A percentile compares a stretch with the other conserved stretches of the same genome.
phyloP scores from a whole-genome alignment of 75 land plant genomes.

The Sequoia sempervirens region DNA sequence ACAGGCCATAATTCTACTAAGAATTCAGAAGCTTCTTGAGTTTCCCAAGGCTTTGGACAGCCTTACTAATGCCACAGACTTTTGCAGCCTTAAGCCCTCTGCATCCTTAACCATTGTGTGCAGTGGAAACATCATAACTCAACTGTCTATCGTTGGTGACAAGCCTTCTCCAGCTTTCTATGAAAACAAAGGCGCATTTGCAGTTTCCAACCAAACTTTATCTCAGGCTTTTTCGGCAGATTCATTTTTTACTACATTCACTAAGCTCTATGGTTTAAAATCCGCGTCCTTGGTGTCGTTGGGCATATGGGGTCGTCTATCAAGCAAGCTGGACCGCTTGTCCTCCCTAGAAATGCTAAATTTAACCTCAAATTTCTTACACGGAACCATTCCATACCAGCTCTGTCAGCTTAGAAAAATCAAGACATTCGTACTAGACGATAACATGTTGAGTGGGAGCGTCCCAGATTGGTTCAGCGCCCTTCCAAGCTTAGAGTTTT shows the following conservation, averaged over 20 bases:
- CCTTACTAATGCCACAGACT: conserved; percentile 50
- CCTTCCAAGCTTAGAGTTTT: conserved; percentile 18
- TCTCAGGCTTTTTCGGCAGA: conserved; percentile 58
- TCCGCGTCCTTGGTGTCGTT: conserved; percentile 56
- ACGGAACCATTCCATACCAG: conserved; percentile 55
- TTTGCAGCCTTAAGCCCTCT: conserved; percentile 60
- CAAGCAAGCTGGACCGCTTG: conserved; percentile 47
- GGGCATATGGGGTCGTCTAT: conserved; percentile 87
- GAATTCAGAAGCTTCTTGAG: conserved; percentile 59
- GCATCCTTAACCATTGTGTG: conserved; percentile 51
- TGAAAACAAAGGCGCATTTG: conserved; percentile 6
- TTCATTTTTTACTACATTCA: conserved; percentile 54
- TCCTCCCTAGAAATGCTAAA: conserved; percentile 55
- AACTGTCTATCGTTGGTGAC: conserved; percentile 69
- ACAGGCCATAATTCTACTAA: conserved; percentile 37
- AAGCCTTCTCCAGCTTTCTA: conserved; percentile 23
- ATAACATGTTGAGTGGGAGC: conserved; percentile 55
- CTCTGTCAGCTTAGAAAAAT: conserved; percentile 34
- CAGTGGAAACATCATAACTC: conserved; percentile 38
- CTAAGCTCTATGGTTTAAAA: conserved; percentile 50
- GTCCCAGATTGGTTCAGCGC: conserved; percentile 31
- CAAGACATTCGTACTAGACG: conserved; percentile 40
- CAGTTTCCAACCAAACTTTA: conserved; percentile 22
- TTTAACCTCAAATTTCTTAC: conserved; percentile 70
- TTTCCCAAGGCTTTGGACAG: conserved; percentile 45